Evolutionary conservation across 1,284 basidiomycete species (phyloP), one percentile per base, ranked within the genome.

Genomic region (Austroboletus novae-zelandiae): DNA sequence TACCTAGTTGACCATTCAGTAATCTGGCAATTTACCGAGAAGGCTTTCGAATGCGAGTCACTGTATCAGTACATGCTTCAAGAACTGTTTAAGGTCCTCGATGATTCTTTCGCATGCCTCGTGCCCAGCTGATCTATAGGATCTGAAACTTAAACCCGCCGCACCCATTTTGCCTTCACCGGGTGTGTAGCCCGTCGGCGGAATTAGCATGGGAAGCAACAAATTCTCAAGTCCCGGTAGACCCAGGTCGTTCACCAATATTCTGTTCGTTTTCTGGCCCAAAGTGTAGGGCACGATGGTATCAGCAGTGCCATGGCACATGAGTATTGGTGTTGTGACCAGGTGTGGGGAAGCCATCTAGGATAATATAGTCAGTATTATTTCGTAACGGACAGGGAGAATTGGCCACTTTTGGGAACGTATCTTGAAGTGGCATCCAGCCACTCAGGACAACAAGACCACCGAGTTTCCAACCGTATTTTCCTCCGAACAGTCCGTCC

Each of bases 261-360:
- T 77, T 11, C 81, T 74, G 41, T 77, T 69, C 15, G 85, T 84
- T 47, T 69, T 67, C 51, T 74, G 62, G 34, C 79, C 78, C 42
- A 76, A 61, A 25, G 68, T 56, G 56, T 75, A 78, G 48, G 74
- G 76, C 48, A 95, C 85, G 13, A 95, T 75, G 9, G 80, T 82
- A 67, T 97, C 94, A 30, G 69, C 71, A n/a, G 73, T 80, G 9
- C 94, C 94, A 57, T 94, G 91, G 7, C 89, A 94, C 84, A 89
- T 91, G 73, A 95, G 95, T 34, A 94, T 76, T 2, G 91, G 87
- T n/a, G 82, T 73, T 13, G 78, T 75, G 49, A 75, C 72, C 18
- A 80, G 78, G 57, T 83, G 74, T 13, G 76, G 70, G 8, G 79
- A 77, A 31, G 73, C 65, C 76, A 87, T 80, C 85, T 89, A 20